These are phyloP conservation scores for Ensete glaucum DNA, from an alignment of 176 grass and related monocot species.

Conservation along the genomic window DNA sequence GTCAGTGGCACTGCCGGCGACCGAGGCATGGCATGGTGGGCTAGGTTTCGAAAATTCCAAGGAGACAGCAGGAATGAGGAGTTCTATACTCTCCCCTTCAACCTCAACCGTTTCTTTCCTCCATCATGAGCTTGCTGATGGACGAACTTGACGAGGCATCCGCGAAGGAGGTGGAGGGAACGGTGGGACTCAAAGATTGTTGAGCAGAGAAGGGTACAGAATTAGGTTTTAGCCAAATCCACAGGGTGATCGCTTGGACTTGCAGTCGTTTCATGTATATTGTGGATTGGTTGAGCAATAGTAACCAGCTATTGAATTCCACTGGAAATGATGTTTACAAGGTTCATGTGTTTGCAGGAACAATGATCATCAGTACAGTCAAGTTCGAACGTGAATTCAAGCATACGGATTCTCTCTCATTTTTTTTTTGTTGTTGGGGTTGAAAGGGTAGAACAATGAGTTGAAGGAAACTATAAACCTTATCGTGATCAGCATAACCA, in stretches of 20 bases:
- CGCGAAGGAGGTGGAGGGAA: neutral
- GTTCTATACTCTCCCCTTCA: constrained; percentile 93
- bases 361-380: too few relatives aligned
- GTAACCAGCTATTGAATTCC: neutral
- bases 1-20: constrained; percentile 52
- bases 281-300: neutral
- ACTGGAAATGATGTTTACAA: neutral
- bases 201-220: neutral
- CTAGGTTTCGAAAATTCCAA: constrained; percentile 77
- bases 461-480: too few relatives aligned
- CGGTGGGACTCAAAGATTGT: neutral
- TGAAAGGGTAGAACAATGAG: too few relatives aligned
- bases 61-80: constrained; percentile 85
- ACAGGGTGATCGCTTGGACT: neutral
- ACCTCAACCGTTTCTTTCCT: constrained; percentile 94
- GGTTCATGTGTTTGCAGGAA: too few relatives aligned
- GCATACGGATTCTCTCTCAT: too few relatives aligned
- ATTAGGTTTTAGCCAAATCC: neutral
- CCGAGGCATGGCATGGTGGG: constrained; percentile 88
- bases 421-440: too few relatives aligned
- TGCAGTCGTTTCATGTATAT: neutral
- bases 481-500: too few relatives aligned
- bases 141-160: neutral
- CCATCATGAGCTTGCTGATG: constrained; percentile 32
- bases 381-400: too few relatives aligned